Percentiles rank a stretch among this genome's conserved stretches.
Evolutionary conservation across 2,329 filamentous ascomycete genomes (phyloP).

Genomic region (Calonectria hongkongensis): DNA sequence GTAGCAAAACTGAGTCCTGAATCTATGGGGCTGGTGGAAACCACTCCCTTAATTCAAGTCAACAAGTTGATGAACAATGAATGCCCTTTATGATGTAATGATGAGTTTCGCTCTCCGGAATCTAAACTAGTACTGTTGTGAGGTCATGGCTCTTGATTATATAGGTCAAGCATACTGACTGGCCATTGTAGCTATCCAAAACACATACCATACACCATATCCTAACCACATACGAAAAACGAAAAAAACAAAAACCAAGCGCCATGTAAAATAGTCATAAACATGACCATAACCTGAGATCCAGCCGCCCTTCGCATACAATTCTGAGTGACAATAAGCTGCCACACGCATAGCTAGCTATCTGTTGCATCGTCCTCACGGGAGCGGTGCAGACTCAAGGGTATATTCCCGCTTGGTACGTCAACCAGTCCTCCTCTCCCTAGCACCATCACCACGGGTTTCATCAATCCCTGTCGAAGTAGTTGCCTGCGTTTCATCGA

Average conservation of each 20-base stretch:
- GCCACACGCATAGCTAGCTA: not conserved
- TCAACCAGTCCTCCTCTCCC: slow-evolving; percentile 66
- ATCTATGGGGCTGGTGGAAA: not conserved
- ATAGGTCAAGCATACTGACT: not conserved
- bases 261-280: not conserved
- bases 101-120: not conserved
- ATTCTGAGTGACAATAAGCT: not conserved
- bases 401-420: not conserved
- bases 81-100: not conserved
- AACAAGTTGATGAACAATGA: not conserved
- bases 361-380: not conserved
- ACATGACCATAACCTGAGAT: not conserved
- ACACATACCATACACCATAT: not conserved
- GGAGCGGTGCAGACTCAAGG: too few species aligned
- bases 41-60: not conserved
- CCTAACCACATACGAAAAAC: not conserved
- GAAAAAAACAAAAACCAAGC: not conserved
- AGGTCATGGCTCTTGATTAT: not conserved
- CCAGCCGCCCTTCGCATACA: slow-evolving; percentile 5
- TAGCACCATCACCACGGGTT: slow-evolving; percentile 66
- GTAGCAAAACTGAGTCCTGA: not conserved
- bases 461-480: slow-evolving; percentile 66
- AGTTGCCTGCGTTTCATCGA: slow-evolving; percentile 66
- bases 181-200: not conserved
- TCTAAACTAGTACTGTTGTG: not conserved